Conservation (phyloP, 176 grass and related monocot genomes). For the Ampelocalamus luodianensis region DNA sequence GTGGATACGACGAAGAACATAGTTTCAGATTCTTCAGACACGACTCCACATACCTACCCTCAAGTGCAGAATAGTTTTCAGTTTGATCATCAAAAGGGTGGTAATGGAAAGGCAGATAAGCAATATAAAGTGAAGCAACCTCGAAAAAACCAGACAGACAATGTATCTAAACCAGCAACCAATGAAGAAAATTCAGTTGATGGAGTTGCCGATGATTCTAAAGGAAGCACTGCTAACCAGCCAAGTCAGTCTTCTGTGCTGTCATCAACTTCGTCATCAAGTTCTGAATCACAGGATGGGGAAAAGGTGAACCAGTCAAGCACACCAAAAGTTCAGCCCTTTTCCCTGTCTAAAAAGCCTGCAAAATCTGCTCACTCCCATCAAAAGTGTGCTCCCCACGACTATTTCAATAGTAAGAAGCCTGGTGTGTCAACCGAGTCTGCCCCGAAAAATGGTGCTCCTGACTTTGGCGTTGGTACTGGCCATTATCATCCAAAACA, state of each 20-base stretch:
- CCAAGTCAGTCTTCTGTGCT: conserved; percentile 41
- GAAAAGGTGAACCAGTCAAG: conserved; percentile 43
- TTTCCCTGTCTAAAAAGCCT: conserved; percentile 54
- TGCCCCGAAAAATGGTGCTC: conserved; percentile 46
- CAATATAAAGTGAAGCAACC: conserved; percentile 57
- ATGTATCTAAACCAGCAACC: conserved; percentile 46
- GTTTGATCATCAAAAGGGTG: conserved; percentile 62
- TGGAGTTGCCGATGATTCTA: conserved; percentile 45
- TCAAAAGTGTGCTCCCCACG: conserved; percentile 56
- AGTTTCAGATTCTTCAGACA: conserved; percentile 51
- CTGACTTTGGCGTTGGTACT: conserved; percentile 46
- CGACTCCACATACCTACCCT: conserved; percentile 36
- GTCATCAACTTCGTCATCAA: conserved; percentile 40
- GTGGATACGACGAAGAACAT: conserved; percentile 31
- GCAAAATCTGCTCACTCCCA: conserved; percentile 47
- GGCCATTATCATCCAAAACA: conserved; percentile 49
- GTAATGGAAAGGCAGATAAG: conserved; percentile 62
- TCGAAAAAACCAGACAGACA: conserved; percentile 57
- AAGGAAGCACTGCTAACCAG: conserved; percentile 36
- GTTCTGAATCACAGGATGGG: conserved; percentile 56
- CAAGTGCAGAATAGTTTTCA: conserved; percentile 44
- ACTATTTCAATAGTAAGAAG: conserved; percentile 58
- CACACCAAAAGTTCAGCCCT: conserved; percentile 41
- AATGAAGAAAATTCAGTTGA: conserved; percentile 47
- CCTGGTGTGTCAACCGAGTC: conserved; percentile 47